These are phyloP conservation scores for Aureobasidium pullulans DNA, from an alignment of 2,329 filamentous ascomycete species.

Conservation along the genomic window DNA sequence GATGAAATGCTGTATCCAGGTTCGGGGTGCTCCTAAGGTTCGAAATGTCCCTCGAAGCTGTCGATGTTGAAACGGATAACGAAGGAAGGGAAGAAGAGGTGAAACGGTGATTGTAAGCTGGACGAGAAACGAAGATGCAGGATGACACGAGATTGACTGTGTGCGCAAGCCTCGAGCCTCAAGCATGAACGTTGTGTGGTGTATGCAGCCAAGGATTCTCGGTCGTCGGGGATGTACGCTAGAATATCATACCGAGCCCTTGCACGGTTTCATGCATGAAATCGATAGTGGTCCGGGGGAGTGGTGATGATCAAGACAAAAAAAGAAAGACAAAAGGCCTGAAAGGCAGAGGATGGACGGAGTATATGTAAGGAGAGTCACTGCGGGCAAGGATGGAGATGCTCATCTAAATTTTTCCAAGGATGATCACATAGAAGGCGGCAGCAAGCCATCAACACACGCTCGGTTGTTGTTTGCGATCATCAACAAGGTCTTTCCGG, in stretches of 20 bases:
- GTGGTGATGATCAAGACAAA: constrained; percentile 3
- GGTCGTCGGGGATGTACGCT: constrained; percentile 11
- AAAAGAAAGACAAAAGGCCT: constrained; percentile 2
- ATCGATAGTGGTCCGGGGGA: constrained; percentile 8
- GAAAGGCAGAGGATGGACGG: background rate
- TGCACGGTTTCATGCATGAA: constrained; percentile 12
- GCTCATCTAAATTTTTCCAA: constrained; percentile 6
- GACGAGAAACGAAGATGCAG: constrained; percentile 7
- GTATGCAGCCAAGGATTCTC: constrained; percentile 11
- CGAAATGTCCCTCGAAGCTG: background rate
- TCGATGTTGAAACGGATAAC: background rate
- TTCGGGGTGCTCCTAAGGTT: background rate
- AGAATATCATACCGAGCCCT: constrained; percentile 12
- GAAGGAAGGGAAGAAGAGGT: background rate
- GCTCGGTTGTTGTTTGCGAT: constrained; percentile 13
- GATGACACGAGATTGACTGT: constrained; percentile 7
- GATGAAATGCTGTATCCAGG: background rate
- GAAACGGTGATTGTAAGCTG: constrained; percentile 10
- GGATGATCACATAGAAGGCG: constrained; percentile 4
- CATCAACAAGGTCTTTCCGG: constrained; percentile 10
- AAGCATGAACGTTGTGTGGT: constrained; percentile 12
- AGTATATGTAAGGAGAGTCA: constrained; percentile 11
- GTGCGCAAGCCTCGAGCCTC: constrained; percentile 5
- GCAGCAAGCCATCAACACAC: constrained; percentile 6
- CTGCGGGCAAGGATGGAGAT: background rate